Base-by-base conservation (phyloP, 2,329 filamentous ascomycete genomes). In the Fusarium sp. region DNA sequence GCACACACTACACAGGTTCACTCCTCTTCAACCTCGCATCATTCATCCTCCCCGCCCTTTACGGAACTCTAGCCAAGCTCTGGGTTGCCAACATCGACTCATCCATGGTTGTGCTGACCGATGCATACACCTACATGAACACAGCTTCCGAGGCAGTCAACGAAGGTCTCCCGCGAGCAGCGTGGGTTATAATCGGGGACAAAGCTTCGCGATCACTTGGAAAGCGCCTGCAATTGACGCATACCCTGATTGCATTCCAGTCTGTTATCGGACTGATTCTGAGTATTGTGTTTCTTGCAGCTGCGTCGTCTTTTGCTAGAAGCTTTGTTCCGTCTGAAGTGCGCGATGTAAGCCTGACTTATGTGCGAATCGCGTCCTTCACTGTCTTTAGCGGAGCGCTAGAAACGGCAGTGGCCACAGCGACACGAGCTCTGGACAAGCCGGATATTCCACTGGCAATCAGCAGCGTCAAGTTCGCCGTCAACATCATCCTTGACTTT, bases 61-160 rank as follows among this genome's bases (percentile, higher is more conserved):
- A 92, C 71, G 77, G 78, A 32, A 93, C 90, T 0, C 82, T 93
- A 0, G 85, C 85, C 47, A 92, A 92, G 71, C 81, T 91, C 19
- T 93, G 89, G 90, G 84, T 93, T 4, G 88, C 89, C 4, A 84
- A 84, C 54, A 90, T 92, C 55, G 88, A 92, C 74, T 77, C 85
- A 0, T 85, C 82, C 2, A 74, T 77, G 67, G 76, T 79, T 9
- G 76, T 77, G 3, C 77, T 77, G 9, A 77, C 76, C 4, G 77
- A 79, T 11, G 80, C 84, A 1, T 91, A 90, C 75, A 92, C 88
- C 0, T 93, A 93, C 74, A 91, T 93, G 60, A 83, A 85, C 20
- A 84, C 88, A 1, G 81, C 92, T 0, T 86, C 85, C 2, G 88
- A 93, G 73, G 89, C 91, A 0, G 76, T 93, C 17, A 93, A 93